A percentile compares a stretch with the other conserved stretches of the same genome.
Conservation (phyloP, 495 filamentous ascomycete species). For the Annulohypoxylon moriforme region DNA sequence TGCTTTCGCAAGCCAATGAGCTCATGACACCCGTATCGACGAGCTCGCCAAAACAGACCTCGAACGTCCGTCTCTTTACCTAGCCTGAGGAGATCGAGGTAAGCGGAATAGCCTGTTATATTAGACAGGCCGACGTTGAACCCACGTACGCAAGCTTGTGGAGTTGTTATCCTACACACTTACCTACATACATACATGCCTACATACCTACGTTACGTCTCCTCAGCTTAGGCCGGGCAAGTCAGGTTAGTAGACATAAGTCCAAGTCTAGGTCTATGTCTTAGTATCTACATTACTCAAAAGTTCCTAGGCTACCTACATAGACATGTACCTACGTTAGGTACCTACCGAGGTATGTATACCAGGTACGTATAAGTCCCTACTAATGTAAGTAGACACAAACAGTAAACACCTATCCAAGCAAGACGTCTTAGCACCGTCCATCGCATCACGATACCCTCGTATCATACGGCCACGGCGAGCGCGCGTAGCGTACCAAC, state of each 20-base stretch:
- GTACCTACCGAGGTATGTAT: not conserved
- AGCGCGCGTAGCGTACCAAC: not conserved
- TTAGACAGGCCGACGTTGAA: not conserved
- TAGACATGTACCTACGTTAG: not conserved
- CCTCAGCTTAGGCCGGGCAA: not conserved
- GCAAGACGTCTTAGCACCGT: not conserved
- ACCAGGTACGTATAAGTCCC: not conserved
- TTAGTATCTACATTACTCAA: not conserved
- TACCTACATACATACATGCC: not conserved
- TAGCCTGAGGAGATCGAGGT: not conserved
- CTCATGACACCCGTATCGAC: not conserved
- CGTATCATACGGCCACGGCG: not conserved
- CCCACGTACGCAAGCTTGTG: not conserved
- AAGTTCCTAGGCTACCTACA: not conserved
- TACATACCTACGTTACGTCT: not conserved
- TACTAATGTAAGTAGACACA: not conserved
- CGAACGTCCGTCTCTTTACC: conserved; percentile 1
- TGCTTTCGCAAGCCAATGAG: not conserved
- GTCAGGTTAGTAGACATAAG: not conserved
- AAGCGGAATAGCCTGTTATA: not conserved
- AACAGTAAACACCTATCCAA: not conserved
- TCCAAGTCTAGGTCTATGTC: not conserved
- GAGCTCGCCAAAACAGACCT: not conserved
- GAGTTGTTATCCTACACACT: not conserved
- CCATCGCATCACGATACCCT: conserved; percentile 1